Percentiles rank a stretch among this genome's conserved stretches.
Conservation (phyloP, 805 yeast genomes). For the Lachancea quebecensis region DNA sequence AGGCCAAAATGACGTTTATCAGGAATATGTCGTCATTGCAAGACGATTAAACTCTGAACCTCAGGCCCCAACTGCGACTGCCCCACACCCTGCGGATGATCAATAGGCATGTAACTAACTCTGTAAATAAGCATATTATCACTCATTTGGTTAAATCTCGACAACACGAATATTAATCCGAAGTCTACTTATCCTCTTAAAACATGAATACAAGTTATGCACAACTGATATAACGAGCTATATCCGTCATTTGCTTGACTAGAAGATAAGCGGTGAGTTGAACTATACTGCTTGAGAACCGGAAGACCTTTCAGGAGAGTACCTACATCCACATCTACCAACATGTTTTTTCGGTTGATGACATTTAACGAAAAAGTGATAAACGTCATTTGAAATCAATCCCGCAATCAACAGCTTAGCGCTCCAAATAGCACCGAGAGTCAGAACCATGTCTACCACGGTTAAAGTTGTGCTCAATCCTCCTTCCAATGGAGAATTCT, state of each 20-base stretch:
- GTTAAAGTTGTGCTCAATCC: slow-evolving; percentile 18
- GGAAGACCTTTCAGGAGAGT: too few species aligned
- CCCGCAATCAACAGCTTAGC: neutral
- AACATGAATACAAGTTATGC: too few species aligned
- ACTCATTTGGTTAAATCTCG: neutral
- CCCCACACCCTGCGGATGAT: slow-evolving; percentile 5
- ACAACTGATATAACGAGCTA: too few species aligned
- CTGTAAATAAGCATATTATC: neutral
- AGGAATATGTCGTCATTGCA: slow-evolving; percentile 4
- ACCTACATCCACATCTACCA: too few species aligned
- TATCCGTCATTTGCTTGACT: too few species aligned
- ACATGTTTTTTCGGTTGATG: too few species aligned
- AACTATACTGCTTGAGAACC: too few species aligned
- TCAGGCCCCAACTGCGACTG: neutral
- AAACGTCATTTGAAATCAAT: neutral
- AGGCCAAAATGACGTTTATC: slow-evolving; percentile 8
- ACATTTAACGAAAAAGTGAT: too few species aligned
- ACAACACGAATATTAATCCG: neutral
- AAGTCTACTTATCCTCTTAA: neutral
- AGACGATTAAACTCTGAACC: slow-evolving; percentile 3
- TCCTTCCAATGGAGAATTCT: slow-evolving; percentile 27
- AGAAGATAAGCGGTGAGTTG: too few species aligned
- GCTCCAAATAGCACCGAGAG: neutral
- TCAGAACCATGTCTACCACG: slow-evolving; percentile 18
- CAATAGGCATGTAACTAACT: slow-evolving; percentile 1